Evolutionary conservation across 2,329 filamentous ascomycete genomes (phyloP).

Genomic region (Trichocomaceae sp.): DNA sequence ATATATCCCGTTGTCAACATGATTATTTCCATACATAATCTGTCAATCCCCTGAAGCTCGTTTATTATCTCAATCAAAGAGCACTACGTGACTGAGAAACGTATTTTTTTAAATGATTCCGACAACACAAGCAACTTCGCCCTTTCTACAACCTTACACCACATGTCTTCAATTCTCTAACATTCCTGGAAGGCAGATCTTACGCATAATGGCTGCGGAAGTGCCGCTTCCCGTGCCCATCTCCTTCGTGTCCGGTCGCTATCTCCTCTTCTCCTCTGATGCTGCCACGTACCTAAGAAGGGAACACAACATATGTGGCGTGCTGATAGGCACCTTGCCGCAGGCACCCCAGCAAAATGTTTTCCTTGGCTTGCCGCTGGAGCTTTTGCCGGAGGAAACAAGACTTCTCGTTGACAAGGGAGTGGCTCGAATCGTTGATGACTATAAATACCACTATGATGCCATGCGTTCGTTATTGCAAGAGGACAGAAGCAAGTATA

Average conservation of each 20-base stretch:
- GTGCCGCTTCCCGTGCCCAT: constrained; percentile 63
- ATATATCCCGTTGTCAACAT: constrained; percentile 40
- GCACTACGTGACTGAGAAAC: constrained; percentile 39
- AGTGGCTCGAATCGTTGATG: constrained; percentile 74
- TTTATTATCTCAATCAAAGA: constrained; percentile 32
- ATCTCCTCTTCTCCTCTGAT: constrained; percentile 83
- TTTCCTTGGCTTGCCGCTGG: constrained; percentile 79
- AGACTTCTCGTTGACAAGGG: constrained; percentile 69
- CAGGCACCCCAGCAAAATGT: constrained; percentile 93
- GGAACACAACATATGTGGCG: constrained; percentile 75
- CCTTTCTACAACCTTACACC: constrained; percentile 1
- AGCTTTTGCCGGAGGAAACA: constrained; percentile 87
- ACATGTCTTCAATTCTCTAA: constrained; percentile 1
- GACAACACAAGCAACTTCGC: constrained; percentile 8
- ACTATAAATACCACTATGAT: constrained; percentile 61
- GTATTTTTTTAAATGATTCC: constrained; percentile 33
- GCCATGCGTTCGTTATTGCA: constrained; percentile 55
- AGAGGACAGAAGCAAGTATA: constrained; percentile 56
- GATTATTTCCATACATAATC: constrained; percentile 63
- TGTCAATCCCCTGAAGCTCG: constrained; percentile 75
- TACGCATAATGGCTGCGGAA: constrained; percentile 25
- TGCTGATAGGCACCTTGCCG: constrained; percentile 79
- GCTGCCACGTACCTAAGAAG: constrained; percentile 71
- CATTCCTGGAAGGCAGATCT: neutral
- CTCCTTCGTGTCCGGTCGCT: constrained; percentile 70